Conservation (phyloP, 192 early-diverging fungal species). For the Mortierella claussenii region DNA sequence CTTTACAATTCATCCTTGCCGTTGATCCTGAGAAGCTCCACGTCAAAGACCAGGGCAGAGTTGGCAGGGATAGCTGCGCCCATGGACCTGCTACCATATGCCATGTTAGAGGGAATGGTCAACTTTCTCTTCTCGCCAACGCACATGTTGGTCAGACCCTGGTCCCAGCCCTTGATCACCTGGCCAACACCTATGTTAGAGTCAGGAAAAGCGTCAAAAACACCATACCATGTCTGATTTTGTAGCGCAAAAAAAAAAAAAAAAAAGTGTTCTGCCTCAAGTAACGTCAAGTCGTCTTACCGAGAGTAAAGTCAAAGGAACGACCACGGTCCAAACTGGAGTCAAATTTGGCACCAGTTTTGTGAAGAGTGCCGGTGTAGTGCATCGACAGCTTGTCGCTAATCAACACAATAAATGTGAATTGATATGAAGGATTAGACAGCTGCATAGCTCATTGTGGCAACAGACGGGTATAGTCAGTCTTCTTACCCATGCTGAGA, state of each 20-base stretch:
- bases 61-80: constrained; percentile 56
- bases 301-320: constrained; percentile 80
- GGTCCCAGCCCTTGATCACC: constrained; percentile 89
- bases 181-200: constrained; percentile 58
- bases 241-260: background rate
- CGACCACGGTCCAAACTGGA: constrained; percentile 70
- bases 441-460: background rate
- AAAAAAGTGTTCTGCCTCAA: background rate
- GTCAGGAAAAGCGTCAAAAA: too few species aligned
- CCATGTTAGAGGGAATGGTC: constrained; percentile 75
- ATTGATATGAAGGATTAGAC: background rate
- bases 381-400: constrained; percentile 80
- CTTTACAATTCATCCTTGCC: constrained; percentile 51
- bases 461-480: background rate
- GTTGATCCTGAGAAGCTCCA: constrained; percentile 74
- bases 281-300: constrained; percentile 26
- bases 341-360: constrained; percentile 77
- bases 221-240: too few species aligned
- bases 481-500: constrained; percentile 39
- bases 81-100: constrained; percentile 61
- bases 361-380: constrained; percentile 77
- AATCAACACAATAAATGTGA: background rate
- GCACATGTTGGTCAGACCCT: constrained; percentile 79
- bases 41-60: constrained; percentile 83
- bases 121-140: constrained; percentile 82